Percentiles rank a stretch among this genome's conserved stretches.
Conservation (phyloP, 306 rosid species). For the Quercus dentata region DNA sequence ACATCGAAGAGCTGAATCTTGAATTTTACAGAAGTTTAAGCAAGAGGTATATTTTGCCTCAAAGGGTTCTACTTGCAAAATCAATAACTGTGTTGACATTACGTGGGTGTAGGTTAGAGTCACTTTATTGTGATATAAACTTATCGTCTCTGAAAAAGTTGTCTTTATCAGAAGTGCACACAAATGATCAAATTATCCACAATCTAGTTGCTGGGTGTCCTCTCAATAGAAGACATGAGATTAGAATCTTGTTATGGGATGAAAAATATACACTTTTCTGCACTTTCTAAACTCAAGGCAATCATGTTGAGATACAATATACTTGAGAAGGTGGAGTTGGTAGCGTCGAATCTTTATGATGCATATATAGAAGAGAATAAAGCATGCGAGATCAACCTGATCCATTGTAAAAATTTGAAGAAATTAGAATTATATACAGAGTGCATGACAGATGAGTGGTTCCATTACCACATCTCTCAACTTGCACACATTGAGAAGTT, state of each 20-base stretch:
- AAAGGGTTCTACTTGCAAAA: neutral
- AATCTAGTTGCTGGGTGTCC: no score
- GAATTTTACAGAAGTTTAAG: neutral
- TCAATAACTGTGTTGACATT: slow-evolving; percentile 1
- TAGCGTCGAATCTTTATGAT: no score
- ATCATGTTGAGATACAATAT: no score
- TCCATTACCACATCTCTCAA: neutral
- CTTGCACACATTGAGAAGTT: slow-evolving; percentile 2
- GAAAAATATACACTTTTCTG: no score
- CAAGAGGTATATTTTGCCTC: slow-evolving; percentile 7
- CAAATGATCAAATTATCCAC: neutral
- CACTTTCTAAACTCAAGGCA: no score
- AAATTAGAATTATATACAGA: neutral
- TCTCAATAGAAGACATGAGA: no score
- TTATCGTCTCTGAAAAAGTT: neutral
- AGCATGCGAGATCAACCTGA: no score
- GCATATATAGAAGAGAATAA: no score
- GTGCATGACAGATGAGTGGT: slow-evolving; percentile 12
- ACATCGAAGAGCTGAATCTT: neutral
- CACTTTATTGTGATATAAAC: neutral
- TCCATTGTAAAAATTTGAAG: slow-evolving; percentile 6
- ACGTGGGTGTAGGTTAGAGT: neutral
- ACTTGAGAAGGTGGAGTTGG: no score
- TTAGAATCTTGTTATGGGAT: no score
- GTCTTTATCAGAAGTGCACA: neutral